Base-by-base conservation (phyloP, 352 stramenopile genomes). In the Phytophthora meadii region DNA sequence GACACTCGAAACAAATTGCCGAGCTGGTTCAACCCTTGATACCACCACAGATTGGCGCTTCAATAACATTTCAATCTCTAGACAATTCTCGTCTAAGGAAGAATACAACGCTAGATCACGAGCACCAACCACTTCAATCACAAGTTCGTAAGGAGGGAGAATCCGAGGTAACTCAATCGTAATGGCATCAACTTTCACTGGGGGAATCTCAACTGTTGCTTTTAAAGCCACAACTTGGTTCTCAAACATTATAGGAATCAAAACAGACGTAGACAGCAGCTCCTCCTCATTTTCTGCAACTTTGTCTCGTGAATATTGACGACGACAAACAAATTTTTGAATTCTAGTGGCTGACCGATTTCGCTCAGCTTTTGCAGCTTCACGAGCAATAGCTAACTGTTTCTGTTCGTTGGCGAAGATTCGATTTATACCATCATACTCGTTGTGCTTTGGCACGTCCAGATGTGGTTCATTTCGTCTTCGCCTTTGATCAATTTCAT, bases 111-210 rank as follows among this genome's bases (percentile, higher is more conserved):
- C 40, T 19, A 76, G 25, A 40, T 56, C 57, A 19, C 68, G 68
- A 51, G 54, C 58, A 54, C 47, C 60, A 49, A 73, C 32, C 8
- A 76, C 10, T 19, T 76, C 44, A 12, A 70, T 44, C 19, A 70
- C 52, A 24, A 73, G 24, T 56, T 76, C 68, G 30, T 67, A 76
- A 2, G 44, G 57, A 61, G 68, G 68, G 5, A 73, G 25, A 25
- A 15, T 47, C 11, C 9, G 56, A 24, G 42, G 24, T 42, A 17
- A 19, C 37, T 54, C 39, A 4, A 40, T 22, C 39, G 39, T 39
- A 15, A 24, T 17, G 15, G 25, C 15, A 4, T 46, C n/a, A 19
- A 37, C 22, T 36, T 9, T 27, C 51, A 47, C 27, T 36, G 44
- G 39, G 22, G 30, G 15, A 44, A 45, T 47, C 0, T 48, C 4